A percentile compares a stretch with the other conserved stretches of the same genome.
phyloP scores from a whole-genome alignment of 1,284 basidiomycete species.

The Naganishia cerealis region DNA sequence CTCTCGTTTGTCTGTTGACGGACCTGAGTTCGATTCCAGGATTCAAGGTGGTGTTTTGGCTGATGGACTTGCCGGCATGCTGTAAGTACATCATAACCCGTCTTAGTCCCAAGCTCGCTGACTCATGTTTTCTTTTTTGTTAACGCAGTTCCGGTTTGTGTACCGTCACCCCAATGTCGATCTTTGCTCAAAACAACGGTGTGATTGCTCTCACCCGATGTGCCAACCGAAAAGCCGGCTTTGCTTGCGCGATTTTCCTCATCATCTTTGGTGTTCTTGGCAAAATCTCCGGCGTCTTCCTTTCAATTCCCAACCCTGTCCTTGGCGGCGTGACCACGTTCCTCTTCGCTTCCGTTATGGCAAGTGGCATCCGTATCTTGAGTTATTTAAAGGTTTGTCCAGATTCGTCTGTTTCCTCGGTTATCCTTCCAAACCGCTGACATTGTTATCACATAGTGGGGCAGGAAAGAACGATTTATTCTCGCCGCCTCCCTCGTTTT shows the following conservation, averaged over 20 bases:
- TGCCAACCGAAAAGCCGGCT: constrained; percentile 69
- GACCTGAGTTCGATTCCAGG: constrained; percentile 43
- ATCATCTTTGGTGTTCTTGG: constrained; percentile 59
- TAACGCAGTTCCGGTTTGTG: constrained; percentile 69
- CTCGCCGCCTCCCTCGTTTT: constrained; percentile 66
- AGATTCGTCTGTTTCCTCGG: not conserved
- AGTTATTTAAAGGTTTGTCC: constrained; percentile 22
- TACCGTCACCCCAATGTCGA: constrained; percentile 67
- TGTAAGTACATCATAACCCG: constrained; percentile 1
- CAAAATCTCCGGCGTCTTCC: constrained; percentile 75
- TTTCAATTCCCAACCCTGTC: constrained; percentile 70
- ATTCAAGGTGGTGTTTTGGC: constrained; percentile 68
- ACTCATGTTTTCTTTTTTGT: constrained; percentile 43
- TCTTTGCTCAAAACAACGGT: constrained; percentile 42
- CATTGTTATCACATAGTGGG: constrained; percentile 62
- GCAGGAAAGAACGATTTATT: constrained; percentile 73
- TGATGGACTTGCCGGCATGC: constrained; percentile 47
- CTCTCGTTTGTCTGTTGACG: constrained; percentile 67
- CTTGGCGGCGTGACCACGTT: constrained; percentile 81
- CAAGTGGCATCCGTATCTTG: constrained; percentile 37
- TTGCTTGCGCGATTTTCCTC: constrained; percentile 36
- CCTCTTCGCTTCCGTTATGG: constrained; percentile 63
- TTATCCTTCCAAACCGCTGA: not conserved
- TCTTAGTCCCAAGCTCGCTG: not conserved
- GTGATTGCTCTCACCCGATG: constrained; percentile 71